These are phyloP conservation scores for Brachypodium distachyon DNA, from an alignment of 202 grass and related monocot species.

Conservation along the genomic window DNA sequence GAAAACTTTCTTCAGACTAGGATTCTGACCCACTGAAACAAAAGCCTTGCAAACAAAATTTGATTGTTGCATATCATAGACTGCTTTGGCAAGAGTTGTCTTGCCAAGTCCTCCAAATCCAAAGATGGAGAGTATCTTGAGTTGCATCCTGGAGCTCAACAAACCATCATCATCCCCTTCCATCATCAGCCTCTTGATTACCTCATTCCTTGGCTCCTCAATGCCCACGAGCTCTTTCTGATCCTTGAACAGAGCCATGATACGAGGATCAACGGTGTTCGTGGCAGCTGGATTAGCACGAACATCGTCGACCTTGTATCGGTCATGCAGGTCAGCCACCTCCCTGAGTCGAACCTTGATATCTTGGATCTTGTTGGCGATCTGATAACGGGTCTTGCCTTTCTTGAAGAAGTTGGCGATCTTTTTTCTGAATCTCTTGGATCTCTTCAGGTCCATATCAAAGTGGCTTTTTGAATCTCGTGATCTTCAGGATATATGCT, in stretches of 20 bases:
- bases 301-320: neutral
- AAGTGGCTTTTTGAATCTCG: neutral
- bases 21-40: neutral
- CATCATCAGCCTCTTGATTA: neutral
- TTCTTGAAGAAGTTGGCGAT: neutral
- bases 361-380: neutral
- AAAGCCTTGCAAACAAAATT: neutral
- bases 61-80: neutral
- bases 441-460: too few relatives aligned
- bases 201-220: neutral
- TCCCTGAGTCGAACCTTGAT: neutral
- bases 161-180: neutral
- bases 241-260: too few relatives aligned
- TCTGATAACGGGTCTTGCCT: neutral
- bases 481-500: neutral
- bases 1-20: neutral
- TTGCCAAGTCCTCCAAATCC: neutral
- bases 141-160: neutral
- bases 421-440: neutral
- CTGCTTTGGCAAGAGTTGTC: neutral
- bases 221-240: too few relatives aligned
- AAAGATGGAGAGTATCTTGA: neutral
- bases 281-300: neutral
- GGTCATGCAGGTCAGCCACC: neutral
- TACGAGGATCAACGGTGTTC: too few relatives aligned